Evolutionary conservation across 345 rosid species (phyloP).

Genomic region (Excoecaria agallocha): DNA sequence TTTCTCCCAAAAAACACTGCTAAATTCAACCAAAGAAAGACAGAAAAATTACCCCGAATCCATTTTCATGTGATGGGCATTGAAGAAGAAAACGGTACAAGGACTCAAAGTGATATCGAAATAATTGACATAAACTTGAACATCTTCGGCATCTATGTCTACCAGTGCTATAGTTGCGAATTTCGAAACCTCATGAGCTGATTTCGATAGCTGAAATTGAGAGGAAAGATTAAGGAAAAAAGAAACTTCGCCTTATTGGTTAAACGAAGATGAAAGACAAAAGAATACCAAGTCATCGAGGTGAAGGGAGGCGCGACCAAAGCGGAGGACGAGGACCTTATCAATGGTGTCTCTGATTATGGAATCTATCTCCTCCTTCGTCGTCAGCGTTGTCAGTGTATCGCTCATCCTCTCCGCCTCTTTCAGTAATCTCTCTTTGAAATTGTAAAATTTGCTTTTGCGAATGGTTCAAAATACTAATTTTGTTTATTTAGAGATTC

Average conservation of each 20-base stretch:
- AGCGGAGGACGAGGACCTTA: slow-evolving; percentile 87
- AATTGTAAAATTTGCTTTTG: background rate
- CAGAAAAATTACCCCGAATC: slow-evolving; percentile 64
- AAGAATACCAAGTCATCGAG: slow-evolving; percentile 59
- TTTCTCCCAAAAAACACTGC: background rate
- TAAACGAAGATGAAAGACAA: background rate
- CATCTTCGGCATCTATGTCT: slow-evolving; percentile 68
- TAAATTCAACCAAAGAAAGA: background rate
- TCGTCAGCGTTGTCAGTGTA: slow-evolving; percentile 45
- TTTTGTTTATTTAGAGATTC: too few relatives aligned
- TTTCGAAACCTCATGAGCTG: slow-evolving; percentile 67
- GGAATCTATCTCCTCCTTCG: slow-evolving; percentile 72
- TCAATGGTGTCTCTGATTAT: slow-evolving; percentile 74
- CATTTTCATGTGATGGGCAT: slow-evolving; percentile 93
- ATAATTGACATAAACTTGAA: slow-evolving; percentile 76
- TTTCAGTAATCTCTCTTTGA: background rate
- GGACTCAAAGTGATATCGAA: slow-evolving; percentile 75
- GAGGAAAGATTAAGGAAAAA: background rate
- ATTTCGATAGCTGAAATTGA: slow-evolving; percentile 54
- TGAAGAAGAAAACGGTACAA: slow-evolving; percentile 86
- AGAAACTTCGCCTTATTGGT: background rate
- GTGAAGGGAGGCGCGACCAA: slow-evolving; percentile 67
- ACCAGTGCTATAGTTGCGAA: slow-evolving; percentile 66
- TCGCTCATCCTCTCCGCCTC: slow-evolving; percentile 46
- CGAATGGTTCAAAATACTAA: too few relatives aligned